Percentiles rank a stretch among this genome's conserved stretches.
phyloP scores from a whole-genome alignment of 768 basidiomycete genomes.

The Leucosporidium scottii region DNA sequence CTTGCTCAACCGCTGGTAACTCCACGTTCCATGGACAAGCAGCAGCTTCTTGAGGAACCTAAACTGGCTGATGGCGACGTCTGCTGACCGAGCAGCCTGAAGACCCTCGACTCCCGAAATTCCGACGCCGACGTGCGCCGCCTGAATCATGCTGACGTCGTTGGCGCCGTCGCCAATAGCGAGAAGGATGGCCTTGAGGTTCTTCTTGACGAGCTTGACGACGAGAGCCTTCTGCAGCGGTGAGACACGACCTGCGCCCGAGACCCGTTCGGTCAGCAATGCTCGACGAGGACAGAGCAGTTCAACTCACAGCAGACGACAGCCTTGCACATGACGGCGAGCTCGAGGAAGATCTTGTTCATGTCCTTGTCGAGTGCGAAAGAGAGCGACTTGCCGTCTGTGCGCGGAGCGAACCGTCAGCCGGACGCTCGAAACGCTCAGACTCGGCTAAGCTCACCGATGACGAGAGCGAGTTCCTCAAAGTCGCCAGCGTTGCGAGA shows the following conservation, averaged over 20 bases:
- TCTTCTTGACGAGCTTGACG: slow-evolving; percentile 98
- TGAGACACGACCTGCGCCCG: slow-evolving; percentile 73
- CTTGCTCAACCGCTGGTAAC: slow-evolving; percentile 89
- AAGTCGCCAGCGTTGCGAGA: slow-evolving; percentile 83
- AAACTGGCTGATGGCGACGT: slow-evolving; percentile 90
- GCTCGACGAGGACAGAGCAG: neutral
- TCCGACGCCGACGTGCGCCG: slow-evolving; percentile 93
- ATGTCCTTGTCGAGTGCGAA: slow-evolving; percentile 91
- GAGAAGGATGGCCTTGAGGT: slow-evolving; percentile 82
- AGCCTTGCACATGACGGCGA: slow-evolving; percentile 96
- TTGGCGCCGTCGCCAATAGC: slow-evolving; percentile 98
- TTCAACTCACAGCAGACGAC: slow-evolving; percentile 81
- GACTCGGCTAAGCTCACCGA: slow-evolving; percentile 53
- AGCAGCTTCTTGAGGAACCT: slow-evolving; percentile 87
- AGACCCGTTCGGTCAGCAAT: neutral
- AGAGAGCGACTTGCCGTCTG: slow-evolving; percentile 89
- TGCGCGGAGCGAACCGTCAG: slow-evolving; percentile 13
- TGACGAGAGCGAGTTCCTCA: slow-evolving; percentile 89
- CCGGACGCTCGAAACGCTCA: too few relatives aligned
- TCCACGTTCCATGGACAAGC: slow-evolving; percentile 97
- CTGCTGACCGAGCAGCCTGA: slow-evolving; percentile 95
- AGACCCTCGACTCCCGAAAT: slow-evolving; percentile 98
- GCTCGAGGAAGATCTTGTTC: slow-evolving; percentile 80
- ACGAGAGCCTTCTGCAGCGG: slow-evolving; percentile 95
- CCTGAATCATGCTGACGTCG: slow-evolving; percentile 99